phyloP scores from a whole-genome alignment of 345 rosid genomes.

The Melastoma malabathricum region DNA sequence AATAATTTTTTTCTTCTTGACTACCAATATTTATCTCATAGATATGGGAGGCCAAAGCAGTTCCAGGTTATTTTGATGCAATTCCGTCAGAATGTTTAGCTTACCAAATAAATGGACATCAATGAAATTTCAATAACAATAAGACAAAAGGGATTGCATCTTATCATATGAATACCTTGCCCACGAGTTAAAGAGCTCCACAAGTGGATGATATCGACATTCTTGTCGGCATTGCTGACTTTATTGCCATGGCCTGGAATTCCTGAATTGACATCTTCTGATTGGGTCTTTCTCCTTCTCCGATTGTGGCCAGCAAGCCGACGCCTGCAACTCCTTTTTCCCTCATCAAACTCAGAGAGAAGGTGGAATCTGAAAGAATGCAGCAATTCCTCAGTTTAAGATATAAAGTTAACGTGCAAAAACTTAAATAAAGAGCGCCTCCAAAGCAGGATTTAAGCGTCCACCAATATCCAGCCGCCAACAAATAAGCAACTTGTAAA shows the following conservation, averaged over 20 bases:
- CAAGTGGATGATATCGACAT: conserved; percentile 57
- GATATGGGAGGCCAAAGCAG: too few relatives aligned
- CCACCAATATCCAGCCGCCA: too few relatives aligned
- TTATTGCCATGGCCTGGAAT: conserved; percentile 32
- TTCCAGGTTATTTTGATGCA: too few relatives aligned
- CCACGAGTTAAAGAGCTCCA: conserved; percentile 45
- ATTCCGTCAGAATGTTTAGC: too few relatives aligned
- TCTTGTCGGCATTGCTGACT: conserved; percentile 21
- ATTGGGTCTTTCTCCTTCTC: conserved; percentile 67
- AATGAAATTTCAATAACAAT: neutral
- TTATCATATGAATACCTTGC: conserved; percentile 36
- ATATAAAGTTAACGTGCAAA: too few relatives aligned
- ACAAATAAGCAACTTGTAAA: too few relatives aligned
- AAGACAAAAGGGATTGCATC: conserved; percentile 1
- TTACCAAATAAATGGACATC: too few relatives aligned
- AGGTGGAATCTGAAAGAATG: conserved; percentile 51
- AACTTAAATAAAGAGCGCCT: too few relatives aligned
- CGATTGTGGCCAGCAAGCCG: conserved; percentile 79
- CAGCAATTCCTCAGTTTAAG: neutral
- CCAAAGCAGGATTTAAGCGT: too few relatives aligned
- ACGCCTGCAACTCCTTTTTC: conserved; percentile 80
- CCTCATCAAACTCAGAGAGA: conserved; percentile 76
- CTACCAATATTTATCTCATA: too few relatives aligned
- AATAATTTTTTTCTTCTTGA: too few relatives aligned
- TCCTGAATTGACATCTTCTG: conserved; percentile 53